Evolutionary conservation across 805 yeast species (phyloP).

Genomic region (Kodamaea kaohsiungensis): DNA sequence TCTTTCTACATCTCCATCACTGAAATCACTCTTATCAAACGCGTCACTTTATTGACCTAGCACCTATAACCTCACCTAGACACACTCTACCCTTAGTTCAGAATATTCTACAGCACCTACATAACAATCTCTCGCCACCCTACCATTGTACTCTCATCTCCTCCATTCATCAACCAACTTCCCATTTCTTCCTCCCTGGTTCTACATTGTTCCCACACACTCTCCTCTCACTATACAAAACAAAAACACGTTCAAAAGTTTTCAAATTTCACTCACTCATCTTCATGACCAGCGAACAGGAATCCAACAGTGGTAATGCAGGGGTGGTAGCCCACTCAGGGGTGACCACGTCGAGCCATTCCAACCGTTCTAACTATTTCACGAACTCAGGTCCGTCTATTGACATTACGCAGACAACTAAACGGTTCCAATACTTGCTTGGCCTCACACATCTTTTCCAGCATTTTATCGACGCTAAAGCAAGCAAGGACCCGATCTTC

Average conservation of each 20-base stretch:
- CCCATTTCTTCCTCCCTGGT: not conserved
- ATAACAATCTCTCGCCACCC: too few species aligned
- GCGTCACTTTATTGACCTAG: too few species aligned
- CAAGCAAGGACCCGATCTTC: constrained; percentile 59
- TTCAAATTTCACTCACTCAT: constrained; percentile 1
- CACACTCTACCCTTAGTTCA: too few species aligned
- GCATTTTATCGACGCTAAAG: constrained; percentile 67
- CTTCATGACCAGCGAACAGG: constrained; percentile 2
- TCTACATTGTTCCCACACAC: not conserved
- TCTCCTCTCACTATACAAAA: not conserved
- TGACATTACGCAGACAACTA: constrained; percentile 55
- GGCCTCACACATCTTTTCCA: constrained; percentile 66
- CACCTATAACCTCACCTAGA: too few species aligned
- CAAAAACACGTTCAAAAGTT: not conserved
- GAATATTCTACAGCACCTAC: too few species aligned
- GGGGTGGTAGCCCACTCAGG: not conserved
- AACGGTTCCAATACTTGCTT: constrained; percentile 65
- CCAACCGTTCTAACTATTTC: not conserved
- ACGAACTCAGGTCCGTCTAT: not conserved
- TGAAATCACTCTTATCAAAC: too few species aligned
- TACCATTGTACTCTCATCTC: too few species aligned
- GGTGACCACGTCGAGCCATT: not conserved
- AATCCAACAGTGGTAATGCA: not conserved
- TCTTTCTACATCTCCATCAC: too few species aligned
- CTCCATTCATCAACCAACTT: not conserved